These are phyloP conservation scores for Tubosaeta sp. DNA, from an alignment of 768 basidiomycete species.

Conservation along the genomic window DNA sequence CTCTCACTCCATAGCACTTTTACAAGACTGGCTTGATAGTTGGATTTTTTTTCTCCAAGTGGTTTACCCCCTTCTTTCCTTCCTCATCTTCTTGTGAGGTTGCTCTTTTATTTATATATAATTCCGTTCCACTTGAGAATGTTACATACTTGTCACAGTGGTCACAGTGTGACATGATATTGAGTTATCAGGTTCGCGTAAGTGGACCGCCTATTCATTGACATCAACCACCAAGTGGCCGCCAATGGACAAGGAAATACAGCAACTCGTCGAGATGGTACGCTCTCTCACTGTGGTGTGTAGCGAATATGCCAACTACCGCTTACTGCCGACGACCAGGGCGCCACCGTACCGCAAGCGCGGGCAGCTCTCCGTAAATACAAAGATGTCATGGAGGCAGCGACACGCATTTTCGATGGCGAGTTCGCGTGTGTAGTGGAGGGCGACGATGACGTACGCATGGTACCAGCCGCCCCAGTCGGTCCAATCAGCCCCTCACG, in stretches of 20 bases:
- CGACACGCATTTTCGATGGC: slow-evolving; percentile 81
- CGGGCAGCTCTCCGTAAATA: slow-evolving; percentile 75
- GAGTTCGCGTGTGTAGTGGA: slow-evolving; percentile 71
- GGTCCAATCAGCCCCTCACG: slow-evolving; percentile 27
- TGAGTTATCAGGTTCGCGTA: slow-evolving; percentile 21
- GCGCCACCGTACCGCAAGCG: slow-evolving; percentile 78
- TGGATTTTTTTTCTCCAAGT: slow-evolving; percentile 1
- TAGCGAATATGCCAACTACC: background rate
- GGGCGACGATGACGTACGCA: slow-evolving; percentile 47
- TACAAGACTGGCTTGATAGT: slow-evolving; percentile 5
- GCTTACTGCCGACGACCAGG: slow-evolving; percentile 42
- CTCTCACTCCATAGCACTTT: slow-evolving; percentile 1
- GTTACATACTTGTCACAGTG: slow-evolving; percentile 6
- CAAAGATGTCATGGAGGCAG: slow-evolving; percentile 90
- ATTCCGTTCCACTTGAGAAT: background rate
- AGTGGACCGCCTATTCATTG: slow-evolving; percentile 1
- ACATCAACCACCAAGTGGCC: background rate
- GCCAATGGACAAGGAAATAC: slow-evolving; percentile 48
- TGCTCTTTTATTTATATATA: slow-evolving; percentile 17
- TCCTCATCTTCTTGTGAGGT: slow-evolving; percentile 9
- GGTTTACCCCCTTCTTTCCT: background rate
- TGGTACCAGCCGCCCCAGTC: slow-evolving; percentile 31
- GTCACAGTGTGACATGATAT: slow-evolving; percentile 23
- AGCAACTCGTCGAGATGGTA: slow-evolving; percentile 65
- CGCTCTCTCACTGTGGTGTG: slow-evolving; percentile 4